These are phyloP conservation scores for Bidens hawaiensis DNA, from an alignment of 140 eudicot genomes.

Conservation along the genomic window DNA sequence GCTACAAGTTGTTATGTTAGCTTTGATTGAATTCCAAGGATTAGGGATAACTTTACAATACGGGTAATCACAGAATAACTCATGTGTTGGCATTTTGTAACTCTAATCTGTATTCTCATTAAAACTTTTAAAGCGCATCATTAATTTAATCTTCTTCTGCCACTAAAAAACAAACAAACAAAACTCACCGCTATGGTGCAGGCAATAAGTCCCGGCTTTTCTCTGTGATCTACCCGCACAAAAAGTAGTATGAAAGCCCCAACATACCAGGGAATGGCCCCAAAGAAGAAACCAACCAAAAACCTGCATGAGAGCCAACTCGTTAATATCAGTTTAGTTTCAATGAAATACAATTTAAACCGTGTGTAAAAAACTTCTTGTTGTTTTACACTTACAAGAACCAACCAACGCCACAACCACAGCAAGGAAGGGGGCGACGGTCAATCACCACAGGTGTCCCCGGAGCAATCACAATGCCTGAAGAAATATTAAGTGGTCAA, in stretches of 20 bases:
- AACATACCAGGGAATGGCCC: constrained; percentile 88
- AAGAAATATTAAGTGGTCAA: constrained; percentile 8
- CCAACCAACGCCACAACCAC: constrained; percentile 97
- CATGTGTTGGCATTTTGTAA: not conserved
- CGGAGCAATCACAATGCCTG: constrained; percentile 68
- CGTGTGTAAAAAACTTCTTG: not conserved
- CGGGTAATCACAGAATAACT: too few relatives aligned
- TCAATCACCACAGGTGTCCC: constrained; percentile 48
- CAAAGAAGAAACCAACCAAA: constrained; percentile 66
- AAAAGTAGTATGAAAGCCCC: constrained; percentile 78
- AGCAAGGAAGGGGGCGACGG: constrained; percentile 61
- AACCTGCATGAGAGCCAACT: constrained; percentile 42
- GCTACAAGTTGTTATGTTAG: too few relatives aligned
- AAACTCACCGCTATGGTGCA: constrained; percentile 84
- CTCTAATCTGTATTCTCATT: not conserved
- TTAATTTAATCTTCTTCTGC: not conserved
- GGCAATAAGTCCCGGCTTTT: constrained; percentile 87
- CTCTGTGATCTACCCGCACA: constrained; percentile 72
- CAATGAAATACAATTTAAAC: not conserved
- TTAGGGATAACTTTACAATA: too few relatives aligned
- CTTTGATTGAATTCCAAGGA: too few relatives aligned
- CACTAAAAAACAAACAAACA: not conserved
- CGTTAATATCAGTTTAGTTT: not conserved
- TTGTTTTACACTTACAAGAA: constrained; percentile 58
- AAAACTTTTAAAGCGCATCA: not conserved